Evolutionary conservation across 148 eudicot species (phyloP).

Genomic region (Cornus suecica): DNA sequence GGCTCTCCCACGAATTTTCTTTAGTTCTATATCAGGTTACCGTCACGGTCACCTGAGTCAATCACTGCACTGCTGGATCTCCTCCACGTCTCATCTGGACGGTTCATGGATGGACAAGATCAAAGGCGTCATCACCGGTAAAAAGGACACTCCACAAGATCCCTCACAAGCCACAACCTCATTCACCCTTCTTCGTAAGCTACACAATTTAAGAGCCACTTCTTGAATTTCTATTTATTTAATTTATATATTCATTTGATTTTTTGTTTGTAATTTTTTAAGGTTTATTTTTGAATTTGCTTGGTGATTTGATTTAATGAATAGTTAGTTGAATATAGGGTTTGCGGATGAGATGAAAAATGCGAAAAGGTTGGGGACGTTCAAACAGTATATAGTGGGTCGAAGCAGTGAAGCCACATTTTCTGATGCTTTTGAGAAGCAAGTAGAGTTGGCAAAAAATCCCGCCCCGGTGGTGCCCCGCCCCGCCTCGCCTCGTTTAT

Average conservation of each 20-base stretch:
- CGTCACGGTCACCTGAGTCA: slow-evolving; percentile 18
- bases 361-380: slow-evolving; percentile 61
- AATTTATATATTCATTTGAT: too few relatives aligned
- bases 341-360: slow-evolving; percentile 75
- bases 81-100: slow-evolving; percentile 41
- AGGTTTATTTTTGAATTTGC: too few relatives aligned
- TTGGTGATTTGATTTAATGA: too few relatives aligned
- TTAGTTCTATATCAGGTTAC: slow-evolving; percentile 2
- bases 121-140: slow-evolving; percentile 67
- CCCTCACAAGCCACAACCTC: slow-evolving; percentile 17
- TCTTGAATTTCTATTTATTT: too few relatives aligned
- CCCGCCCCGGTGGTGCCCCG: too few relatives aligned
- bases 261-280: too few relatives aligned
- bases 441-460: too few relatives aligned
- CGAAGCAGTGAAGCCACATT: slow-evolving; percentile 80
- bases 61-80: slow-evolving; percentile 46
- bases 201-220: neutral
- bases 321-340: slow-evolving; percentile 19
- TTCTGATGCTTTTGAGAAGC: slow-evolving; percentile 72
- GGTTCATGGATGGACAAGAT: slow-evolving; percentile 67
- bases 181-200: slow-evolving; percentile 59
- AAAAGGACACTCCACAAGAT: slow-evolving; percentile 25
- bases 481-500: too few relatives aligned
- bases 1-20: slow-evolving; percentile 5
- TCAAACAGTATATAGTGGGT: slow-evolving; percentile 75